Percentiles rank a stretch among this genome's conserved stretches.
phyloP scores from a whole-genome alignment of 2,329 filamentous ascomycete genomes.

The Claviceps sorghi region DNA sequence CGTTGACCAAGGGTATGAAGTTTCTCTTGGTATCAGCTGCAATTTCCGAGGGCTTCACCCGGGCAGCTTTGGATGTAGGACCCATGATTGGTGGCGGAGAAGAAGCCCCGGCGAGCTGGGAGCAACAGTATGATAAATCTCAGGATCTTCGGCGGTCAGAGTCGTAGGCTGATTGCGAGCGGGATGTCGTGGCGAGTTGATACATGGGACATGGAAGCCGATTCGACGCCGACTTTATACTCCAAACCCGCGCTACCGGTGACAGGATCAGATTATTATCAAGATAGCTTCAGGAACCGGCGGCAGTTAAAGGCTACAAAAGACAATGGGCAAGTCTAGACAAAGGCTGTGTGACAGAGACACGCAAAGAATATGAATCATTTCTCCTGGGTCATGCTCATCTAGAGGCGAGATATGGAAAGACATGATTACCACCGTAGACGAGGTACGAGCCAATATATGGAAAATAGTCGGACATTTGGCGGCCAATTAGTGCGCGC shows the following conservation, averaged over 20 bases:
- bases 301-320: not conserved
- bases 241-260: not conserved
- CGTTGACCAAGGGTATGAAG: constrained; percentile 51
- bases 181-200: constrained; percentile 4
- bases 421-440: constrained; percentile 2
- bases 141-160: not conserved
- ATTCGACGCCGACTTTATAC: constrained; percentile 4
- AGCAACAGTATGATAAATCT: not conserved
- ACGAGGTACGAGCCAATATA: constrained; percentile 2
- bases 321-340: constrained; percentile 14
- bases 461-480: not conserved
- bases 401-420: constrained; percentile 19
- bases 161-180: not conserved
- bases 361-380: constrained; percentile 22
- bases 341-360: constrained; percentile 19
- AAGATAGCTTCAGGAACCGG: constrained; percentile 6
- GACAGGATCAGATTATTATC: not conserved
- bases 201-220: constrained; percentile 7
- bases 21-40: constrained; percentile 58
- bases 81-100: constrained; percentile 19
- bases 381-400: constrained; percentile 20
- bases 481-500: not conserved
- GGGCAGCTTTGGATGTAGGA: constrained; percentile 17
- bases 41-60: constrained; percentile 40
- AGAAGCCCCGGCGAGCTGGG: not conserved